Evolutionary conservation across 768 basidiomycete species (phyloP).

Genomic region (Tulasnella sp.): DNA sequence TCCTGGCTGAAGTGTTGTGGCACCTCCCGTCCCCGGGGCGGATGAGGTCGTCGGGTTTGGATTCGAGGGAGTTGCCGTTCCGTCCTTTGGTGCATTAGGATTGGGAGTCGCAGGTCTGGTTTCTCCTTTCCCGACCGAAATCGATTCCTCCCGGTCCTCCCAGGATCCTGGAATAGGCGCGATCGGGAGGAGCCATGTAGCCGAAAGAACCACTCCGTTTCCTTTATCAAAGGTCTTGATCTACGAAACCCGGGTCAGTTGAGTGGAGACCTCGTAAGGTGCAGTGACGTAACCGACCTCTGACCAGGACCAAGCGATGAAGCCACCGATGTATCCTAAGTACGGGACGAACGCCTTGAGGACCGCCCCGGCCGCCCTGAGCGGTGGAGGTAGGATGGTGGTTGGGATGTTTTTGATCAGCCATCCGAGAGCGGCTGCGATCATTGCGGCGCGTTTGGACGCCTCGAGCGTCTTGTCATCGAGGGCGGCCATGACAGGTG

Average conservation of each 20-base stretch:
- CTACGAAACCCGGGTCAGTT: no score
- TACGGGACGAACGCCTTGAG: constrained; percentile 50
- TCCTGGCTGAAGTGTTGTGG: background rate
- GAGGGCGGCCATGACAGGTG: constrained; percentile 68
- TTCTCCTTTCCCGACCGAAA: constrained; percentile 3
- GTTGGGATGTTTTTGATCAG: constrained; percentile 67
- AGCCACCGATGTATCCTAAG: constrained; percentile 46
- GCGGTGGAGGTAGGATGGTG: constrained; percentile 60
- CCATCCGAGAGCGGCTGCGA: constrained; percentile 75
- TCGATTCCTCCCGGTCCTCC: constrained; percentile 46
- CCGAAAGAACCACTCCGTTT: constrained; percentile 74
- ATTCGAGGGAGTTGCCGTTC: no score
- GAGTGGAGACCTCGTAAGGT: no score
- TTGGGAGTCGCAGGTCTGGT: background rate
- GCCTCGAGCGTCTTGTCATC: constrained; percentile 66
- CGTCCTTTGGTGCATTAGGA: no score
- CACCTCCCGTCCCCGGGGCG: background rate
- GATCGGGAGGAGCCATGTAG: constrained; percentile 80
- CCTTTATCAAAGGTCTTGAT: constrained; percentile 48
- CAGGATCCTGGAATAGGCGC: constrained; percentile 75
- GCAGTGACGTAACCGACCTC: no score
- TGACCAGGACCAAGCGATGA: constrained; percentile 80
- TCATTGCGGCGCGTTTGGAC: constrained; percentile 72
- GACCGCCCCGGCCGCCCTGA: constrained; percentile 60
- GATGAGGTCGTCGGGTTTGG: no score